phyloP scores from a whole-genome alignment of 2,329 filamentous ascomycete genomes.

The Malbranchea zuffiana region DNA sequence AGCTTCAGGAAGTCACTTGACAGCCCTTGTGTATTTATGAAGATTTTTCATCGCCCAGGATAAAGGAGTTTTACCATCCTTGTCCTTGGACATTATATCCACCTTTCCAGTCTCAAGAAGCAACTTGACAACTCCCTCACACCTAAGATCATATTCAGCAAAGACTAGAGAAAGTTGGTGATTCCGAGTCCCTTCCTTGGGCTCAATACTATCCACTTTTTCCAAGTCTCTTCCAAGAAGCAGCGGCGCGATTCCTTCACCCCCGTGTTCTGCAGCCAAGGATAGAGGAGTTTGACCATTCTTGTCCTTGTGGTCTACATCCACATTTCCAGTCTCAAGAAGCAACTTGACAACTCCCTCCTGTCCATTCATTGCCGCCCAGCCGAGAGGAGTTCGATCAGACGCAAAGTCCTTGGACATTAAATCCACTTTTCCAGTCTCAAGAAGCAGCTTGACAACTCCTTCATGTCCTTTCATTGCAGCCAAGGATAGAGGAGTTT shows the following conservation, averaged over 20 bases:
- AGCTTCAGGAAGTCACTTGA: too few relatives aligned
- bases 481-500: conserved; percentile 3
- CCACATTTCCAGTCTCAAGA: conserved; percentile 1
- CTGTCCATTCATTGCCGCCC: not conserved
- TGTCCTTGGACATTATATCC: conserved; percentile 3
- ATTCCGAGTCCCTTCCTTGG: too few relatives aligned
- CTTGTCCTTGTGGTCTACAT: conserved; percentile 4
- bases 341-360: conserved; percentile 6
- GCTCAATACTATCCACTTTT: not conserved
- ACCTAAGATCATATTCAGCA: too few relatives aligned
- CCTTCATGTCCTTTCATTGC: conserved; percentile 3
- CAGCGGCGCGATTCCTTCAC: not conserved
- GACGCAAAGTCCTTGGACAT: not conserved
- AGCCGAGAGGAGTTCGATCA: not conserved
- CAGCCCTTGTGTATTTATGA: too few relatives aligned
- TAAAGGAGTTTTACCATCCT: not conserved
- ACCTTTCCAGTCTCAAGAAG: conserved; percentile 5
- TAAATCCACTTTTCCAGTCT: not conserved
- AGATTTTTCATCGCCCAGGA: not conserved
- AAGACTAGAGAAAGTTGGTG: too few relatives aligned
- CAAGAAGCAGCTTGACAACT: not conserved
- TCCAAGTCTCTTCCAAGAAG: too few relatives aligned
- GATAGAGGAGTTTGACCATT: not conserved
- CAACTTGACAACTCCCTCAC: conserved; percentile 3
- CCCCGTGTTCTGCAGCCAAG: not conserved